Evolutionary conservation across 257 asterid species (phyloP).

Genomic region (Solanum pennellii): DNA sequence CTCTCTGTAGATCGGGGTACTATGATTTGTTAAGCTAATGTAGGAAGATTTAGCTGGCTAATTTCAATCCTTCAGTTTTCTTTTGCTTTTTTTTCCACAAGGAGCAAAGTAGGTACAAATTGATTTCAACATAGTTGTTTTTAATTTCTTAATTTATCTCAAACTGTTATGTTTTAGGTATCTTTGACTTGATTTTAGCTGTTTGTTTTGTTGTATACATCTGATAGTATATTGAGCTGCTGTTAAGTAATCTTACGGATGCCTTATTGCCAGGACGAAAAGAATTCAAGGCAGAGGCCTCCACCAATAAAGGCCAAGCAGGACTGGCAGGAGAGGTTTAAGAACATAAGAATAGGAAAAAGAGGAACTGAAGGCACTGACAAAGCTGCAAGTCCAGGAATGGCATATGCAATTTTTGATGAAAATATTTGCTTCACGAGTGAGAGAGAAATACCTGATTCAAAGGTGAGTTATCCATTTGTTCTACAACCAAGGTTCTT

Average conservation of each 20-base stretch:
- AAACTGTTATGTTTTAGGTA: constrained; percentile 7
- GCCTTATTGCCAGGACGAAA: constrained; percentile 17
- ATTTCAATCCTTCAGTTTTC: background rate
- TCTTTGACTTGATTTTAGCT: background rate
- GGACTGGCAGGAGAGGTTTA: constrained; percentile 83
- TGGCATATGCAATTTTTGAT: constrained; percentile 84
- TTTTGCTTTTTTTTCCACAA: background rate
- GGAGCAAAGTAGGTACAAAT: background rate
- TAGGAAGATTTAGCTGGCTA: background rate
- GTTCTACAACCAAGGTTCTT: background rate
- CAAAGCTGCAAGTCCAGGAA: constrained; percentile 50
- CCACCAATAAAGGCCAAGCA: constrained; percentile 64
- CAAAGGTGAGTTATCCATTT: constrained; percentile 35
- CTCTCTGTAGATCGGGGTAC: background rate
- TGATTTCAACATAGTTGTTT: background rate
- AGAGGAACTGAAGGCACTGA: constrained; percentile 48
- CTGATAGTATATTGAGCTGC: background rate
- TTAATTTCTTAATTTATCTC: background rate
- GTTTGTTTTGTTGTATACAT: background rate
- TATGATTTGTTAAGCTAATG: background rate
- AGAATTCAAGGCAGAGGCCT: constrained; percentile 43
- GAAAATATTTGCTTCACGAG: constrained; percentile 63
- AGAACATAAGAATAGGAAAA: constrained; percentile 62
- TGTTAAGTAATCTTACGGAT: background rate
- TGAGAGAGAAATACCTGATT: constrained; percentile 41